Evolutionary conservation across 208 protist genomes (phyloP).

Genomic region (Trypanosoma rangeli): DNA sequence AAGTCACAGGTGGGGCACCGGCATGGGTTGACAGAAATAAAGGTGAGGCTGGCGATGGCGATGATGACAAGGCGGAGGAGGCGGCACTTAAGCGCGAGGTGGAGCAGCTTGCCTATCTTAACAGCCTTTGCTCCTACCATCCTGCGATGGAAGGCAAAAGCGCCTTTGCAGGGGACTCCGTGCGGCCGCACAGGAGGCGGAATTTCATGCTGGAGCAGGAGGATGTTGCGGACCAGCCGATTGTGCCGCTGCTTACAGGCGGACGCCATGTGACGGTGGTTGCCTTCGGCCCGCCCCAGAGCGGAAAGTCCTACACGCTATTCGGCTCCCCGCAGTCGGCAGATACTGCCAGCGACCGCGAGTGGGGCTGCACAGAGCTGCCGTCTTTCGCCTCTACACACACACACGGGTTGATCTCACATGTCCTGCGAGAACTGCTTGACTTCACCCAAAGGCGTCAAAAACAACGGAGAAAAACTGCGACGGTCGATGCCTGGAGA

Average conservation of each 20-base stretch:
- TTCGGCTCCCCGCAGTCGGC: conserved; percentile 25
- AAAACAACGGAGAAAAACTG: no score
- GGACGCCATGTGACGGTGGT: conserved; percentile 54
- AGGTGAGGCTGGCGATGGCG: background rate
- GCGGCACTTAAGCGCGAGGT: conserved; percentile 13
- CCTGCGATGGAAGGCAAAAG: no score
- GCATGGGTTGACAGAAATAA: no score
- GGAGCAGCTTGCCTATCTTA: conserved; percentile 13
- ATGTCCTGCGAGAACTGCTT: no score
- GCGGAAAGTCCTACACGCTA: conserved; percentile 74
- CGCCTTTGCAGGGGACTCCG: no score
- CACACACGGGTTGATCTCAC: no score
- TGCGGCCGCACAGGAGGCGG: no score
- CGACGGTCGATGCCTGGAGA: no score
- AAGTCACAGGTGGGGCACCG: background rate
- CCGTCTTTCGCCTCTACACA: no score
- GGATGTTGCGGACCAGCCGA: conserved; percentile 10
- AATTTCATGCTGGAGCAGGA: background rate
- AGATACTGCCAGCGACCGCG: background rate
- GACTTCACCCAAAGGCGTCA: no score
- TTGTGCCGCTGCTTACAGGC: conserved; percentile 35
- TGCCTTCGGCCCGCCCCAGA: conserved; percentile 60
- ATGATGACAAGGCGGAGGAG: background rate
- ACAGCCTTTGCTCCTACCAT: conserved; percentile 3
- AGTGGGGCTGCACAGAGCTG: no score